Conservation (phyloP, 73 alveolate genomes). For the Effrenium voratum region DNA sequence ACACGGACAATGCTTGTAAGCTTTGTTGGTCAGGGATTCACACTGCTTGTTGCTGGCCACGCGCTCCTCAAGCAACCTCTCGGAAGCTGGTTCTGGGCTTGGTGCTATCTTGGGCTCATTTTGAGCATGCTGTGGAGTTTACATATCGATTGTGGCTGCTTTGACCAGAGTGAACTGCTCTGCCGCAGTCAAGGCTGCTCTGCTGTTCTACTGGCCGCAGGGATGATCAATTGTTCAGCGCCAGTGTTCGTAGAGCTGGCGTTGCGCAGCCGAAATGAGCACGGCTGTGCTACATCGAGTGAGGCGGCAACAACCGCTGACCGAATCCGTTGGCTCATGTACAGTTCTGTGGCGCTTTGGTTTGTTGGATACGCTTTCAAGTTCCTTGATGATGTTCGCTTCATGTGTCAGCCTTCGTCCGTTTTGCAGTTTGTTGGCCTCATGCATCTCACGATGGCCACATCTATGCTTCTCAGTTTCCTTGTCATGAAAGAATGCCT, state of each 20-base stretch:
- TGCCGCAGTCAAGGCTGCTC: background rate
- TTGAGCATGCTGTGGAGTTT: background rate
- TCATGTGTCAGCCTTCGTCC: conserved; percentile 26
- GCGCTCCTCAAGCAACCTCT: background rate
- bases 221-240: background rate
- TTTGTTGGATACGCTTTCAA: background rate
- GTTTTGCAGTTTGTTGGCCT: background rate
- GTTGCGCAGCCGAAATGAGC: background rate
- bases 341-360: conserved; percentile 13
- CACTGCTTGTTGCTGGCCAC: background rate
- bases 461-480: background rate
- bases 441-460: background rate
- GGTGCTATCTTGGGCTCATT: background rate
- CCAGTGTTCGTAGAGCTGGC: background rate
- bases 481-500: background rate
- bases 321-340: background rate
- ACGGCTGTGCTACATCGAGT: background rate
- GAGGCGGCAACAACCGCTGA: background rate
- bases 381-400: background rate
- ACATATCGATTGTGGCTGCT: background rate
- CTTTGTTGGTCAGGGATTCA: background rate
- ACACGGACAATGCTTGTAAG: conserved; percentile 18
- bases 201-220: background rate
- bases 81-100: conserved; percentile 5
- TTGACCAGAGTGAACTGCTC: background rate